phyloP scores from a whole-genome alignment of 768 basidiomycete species.

The Russula dissimulans region DNA sequence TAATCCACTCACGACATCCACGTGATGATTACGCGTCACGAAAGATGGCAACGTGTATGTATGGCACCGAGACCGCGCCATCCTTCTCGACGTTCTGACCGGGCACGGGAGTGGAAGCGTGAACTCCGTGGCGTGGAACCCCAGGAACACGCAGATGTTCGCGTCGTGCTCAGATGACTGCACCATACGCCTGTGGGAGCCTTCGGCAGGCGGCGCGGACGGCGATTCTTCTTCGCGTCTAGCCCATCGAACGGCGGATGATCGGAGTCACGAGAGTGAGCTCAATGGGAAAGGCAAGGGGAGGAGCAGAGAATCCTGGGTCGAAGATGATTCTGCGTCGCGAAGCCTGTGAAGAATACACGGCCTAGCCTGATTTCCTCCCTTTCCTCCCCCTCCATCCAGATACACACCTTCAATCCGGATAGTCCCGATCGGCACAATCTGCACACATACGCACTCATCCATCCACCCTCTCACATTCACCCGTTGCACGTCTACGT shows the following conservation, averaged over 20 bases:
- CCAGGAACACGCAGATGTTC: constrained; percentile 80
- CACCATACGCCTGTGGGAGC: constrained; percentile 87
- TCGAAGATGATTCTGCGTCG: constrained; percentile 22
- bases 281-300: constrained; percentile 54
- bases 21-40: constrained; percentile 11
- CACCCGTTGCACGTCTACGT: constrained; percentile 17
- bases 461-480: constrained; percentile 11
- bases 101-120: constrained; percentile 89
- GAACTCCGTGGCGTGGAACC: constrained; percentile 96
- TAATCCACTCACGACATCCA: background rate
- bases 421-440: constrained; percentile 8
- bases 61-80: constrained; percentile 85
- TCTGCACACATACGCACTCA: constrained; percentile 7
- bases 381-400: too few relatives aligned
- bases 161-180: constrained; percentile 93
- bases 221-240: constrained; percentile 10
- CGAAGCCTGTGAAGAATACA: constrained; percentile 9
- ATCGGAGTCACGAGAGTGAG: constrained; percentile 12
- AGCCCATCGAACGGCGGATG: background rate
- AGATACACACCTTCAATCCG: background rate
- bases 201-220: constrained; percentile 25
- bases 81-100: constrained; percentile 73
- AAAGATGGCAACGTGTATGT: constrained; percentile 90
- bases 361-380: constrained; percentile 7
- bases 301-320: constrained; percentile 44